These are phyloP conservation scores for Starmerella vaccinii DNA, from an alignment of 805 yeast genomes.

Conservation along the genomic window DNA sequence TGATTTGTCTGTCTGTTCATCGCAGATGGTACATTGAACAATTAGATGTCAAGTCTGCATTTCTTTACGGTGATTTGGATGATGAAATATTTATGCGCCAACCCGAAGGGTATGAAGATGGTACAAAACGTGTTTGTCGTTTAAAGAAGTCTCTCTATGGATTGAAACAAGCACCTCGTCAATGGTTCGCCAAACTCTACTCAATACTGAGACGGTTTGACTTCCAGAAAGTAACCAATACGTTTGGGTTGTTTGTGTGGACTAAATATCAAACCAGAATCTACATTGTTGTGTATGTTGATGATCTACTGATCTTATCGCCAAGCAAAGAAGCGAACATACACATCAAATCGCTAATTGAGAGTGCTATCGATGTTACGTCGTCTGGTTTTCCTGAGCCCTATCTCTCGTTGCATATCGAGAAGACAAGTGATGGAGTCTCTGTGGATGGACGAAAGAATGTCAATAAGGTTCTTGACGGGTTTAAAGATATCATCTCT, in stretches of 20 bases:
- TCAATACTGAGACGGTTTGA: not conserved
- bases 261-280: no score
- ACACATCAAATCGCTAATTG: not conserved
- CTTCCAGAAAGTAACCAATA: not conserved
- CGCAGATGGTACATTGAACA: not conserved
- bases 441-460: not conserved
- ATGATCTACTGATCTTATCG: not conserved
- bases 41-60: not conserved
- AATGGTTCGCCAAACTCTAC: not conserved
- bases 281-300: not conserved
- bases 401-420: not conserved
- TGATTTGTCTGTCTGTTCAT: not conserved
- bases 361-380: not conserved
- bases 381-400: no score
- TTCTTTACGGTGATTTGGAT: not conserved
- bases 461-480: not conserved
- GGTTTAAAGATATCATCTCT: not conserved
- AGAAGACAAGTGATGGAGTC: not conserved
- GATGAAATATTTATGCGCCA: not conserved
- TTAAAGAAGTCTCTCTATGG: not conserved
- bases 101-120: not conserved
- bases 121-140: not conserved
- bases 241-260: not conserved
- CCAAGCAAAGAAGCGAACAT: not conserved
- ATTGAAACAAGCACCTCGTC: no score